A percentile compares a stretch with the other conserved stretches of the same genome.
Conservation (phyloP, 176 grass and related monocot genomes). For the Avena atlantica region DNA sequence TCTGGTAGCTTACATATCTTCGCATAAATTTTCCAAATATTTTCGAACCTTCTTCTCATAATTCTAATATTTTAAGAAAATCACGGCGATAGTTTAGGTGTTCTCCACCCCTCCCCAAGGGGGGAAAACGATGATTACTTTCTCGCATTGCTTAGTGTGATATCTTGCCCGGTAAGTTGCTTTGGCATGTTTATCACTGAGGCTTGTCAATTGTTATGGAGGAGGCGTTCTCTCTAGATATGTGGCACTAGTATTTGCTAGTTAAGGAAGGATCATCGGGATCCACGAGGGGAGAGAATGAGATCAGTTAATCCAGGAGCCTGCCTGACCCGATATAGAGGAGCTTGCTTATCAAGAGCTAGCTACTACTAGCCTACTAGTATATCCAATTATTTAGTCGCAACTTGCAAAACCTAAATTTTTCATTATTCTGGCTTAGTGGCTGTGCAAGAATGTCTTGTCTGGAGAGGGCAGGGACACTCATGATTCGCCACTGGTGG, state of each 20-base stretch:
- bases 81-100: no score
- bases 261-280: constrained; percentile 44
- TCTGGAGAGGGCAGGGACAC: constrained; percentile 44
- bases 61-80: no score
- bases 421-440: neutral
- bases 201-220: neutral
- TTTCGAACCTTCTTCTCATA: no score
- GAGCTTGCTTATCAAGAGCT: neutral
- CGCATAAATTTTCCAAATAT: no score
- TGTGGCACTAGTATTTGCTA: constrained; percentile 30
- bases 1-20: no score
- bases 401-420: neutral
- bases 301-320: neutral
- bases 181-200: no score
- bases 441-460: constrained; percentile 44
- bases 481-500: constrained; percentile 15
- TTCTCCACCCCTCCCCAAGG: no score
- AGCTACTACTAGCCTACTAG: neutral
- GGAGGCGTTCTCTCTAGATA: neutral
- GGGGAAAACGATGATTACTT: no score
- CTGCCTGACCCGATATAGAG: neutral
- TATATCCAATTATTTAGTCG: neutral
- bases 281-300: constrained; percentile 25
- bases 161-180: no score
- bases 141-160: no score